phyloP scores from a whole-genome alignment of 176 grass and related monocot species.

The Saccharum officinarum region DNA sequence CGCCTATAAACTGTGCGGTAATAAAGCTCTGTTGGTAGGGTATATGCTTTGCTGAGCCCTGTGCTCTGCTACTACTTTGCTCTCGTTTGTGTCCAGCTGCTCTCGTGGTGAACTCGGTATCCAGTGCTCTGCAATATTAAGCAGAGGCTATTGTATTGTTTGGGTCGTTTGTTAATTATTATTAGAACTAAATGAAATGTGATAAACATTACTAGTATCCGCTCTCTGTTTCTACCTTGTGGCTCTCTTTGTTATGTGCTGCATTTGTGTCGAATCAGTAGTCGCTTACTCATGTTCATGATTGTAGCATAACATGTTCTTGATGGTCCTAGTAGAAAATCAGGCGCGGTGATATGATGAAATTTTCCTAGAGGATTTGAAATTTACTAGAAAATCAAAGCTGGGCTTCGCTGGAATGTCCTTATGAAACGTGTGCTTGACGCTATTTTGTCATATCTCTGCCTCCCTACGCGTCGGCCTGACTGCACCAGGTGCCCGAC shows the following conservation, averaged over 20 bases:
- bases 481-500: no score
- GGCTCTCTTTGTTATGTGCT: background rate
- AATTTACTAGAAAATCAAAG: no score
- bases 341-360: no score
- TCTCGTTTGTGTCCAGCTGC: slow-evolving; percentile 27
- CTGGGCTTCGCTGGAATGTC: no score
- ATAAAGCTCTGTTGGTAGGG: slow-evolving; percentile 34
- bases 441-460: no score
- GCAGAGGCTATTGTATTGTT: slow-evolving; percentile 27
- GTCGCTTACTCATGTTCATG: background rate
- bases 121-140: slow-evolving; percentile 45
- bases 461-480: no score
- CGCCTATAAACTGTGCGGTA: slow-evolving; percentile 27
- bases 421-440: no score
- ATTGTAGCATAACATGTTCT: no score
- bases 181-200: slow-evolving; percentile 17
- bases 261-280: background rate
- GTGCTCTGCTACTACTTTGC: slow-evolving; percentile 24
- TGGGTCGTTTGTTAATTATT: background rate
- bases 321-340: no score
- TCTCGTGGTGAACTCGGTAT: slow-evolving; percentile 5
- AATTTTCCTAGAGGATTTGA: no score
- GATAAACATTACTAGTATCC: slow-evolving; percentile 18
- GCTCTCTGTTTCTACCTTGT: background rate
- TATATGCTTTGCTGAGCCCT: background rate